Conservation (phyloP, 2,329 filamentous ascomycete genomes). For the Fusarium decemcellulare region DNA sequence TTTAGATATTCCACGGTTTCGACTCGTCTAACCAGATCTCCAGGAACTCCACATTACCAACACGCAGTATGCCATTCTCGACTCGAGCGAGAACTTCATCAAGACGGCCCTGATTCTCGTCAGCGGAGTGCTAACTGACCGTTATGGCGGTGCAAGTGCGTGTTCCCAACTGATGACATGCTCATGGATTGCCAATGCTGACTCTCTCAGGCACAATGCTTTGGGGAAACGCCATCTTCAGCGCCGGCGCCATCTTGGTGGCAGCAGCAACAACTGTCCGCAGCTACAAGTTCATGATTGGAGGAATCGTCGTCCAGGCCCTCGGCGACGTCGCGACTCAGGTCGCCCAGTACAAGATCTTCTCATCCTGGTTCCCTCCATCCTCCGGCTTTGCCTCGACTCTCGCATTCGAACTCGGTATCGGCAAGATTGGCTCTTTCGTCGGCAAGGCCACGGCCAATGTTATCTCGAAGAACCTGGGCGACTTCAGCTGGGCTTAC, state of each 20-base stretch:
- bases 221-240: constrained; percentile 73
- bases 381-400: constrained; percentile 74
- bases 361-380: constrained; percentile 75
- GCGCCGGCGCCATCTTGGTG: constrained; percentile 70
- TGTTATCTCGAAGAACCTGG: constrained; percentile 68
- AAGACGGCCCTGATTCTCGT: constrained; percentile 67
- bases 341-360: constrained; percentile 75
- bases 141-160: constrained; percentile 69
- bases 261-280: constrained; percentile 70
- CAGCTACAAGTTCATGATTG: constrained; percentile 73
- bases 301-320: constrained; percentile 67
- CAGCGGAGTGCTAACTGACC: constrained; percentile 70
- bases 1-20: rapidly evolving
- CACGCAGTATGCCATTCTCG: constrained; percentile 70
- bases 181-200: neutral
- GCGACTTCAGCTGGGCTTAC: constrained; percentile 74
- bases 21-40: neutral
- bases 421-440: constrained; percentile 73
- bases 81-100: constrained; percentile 75
- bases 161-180: neutral
- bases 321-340: constrained; percentile 76
- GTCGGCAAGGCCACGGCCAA: constrained; percentile 73
- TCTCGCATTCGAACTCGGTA: constrained; percentile 70
- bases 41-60: constrained; percentile 71
- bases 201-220: constrained; percentile 62